These are phyloP conservation scores for Cardamine chenopodiifolia DNA, from an alignment of 345 rosid species.

Conservation along the genomic window DNA sequence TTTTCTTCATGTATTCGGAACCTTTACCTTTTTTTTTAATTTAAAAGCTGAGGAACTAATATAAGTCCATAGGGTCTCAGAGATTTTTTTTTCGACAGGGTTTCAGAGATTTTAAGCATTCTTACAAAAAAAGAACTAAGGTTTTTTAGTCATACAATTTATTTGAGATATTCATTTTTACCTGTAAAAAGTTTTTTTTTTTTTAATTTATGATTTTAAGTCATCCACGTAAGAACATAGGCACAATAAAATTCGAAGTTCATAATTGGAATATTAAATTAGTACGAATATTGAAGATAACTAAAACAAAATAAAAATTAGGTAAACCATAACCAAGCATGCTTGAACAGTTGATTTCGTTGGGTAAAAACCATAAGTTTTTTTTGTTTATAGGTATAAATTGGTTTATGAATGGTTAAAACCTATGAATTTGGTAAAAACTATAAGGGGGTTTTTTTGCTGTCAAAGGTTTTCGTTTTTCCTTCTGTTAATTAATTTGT, in stretches of 20 bases:
- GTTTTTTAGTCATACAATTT: too few species aligned
- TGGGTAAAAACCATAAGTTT: not conserved
- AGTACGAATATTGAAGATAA: not conserved
- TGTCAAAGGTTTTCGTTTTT: not conserved
- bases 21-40: not conserved
- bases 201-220: not conserved
- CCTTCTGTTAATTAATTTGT: conserved; percentile 2
- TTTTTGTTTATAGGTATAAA: not conserved
- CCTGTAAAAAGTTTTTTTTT: too few species aligned
- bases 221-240: not conserved
- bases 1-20: not conserved
- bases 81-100: too few species aligned
- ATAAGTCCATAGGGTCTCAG: too few species aligned
- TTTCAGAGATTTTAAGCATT: too few species aligned
- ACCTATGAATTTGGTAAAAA: not conserved
- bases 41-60: too few species aligned
- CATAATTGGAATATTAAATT: not conserved
- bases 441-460: not conserved
- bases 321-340: not conserved
- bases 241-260: not conserved
- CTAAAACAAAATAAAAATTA: not conserved
- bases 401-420: not conserved
- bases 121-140: too few species aligned
- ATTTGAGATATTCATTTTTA: not conserved
- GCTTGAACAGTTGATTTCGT: not conserved